Base-by-base conservation (phyloP, 2,329 filamentous ascomycete genomes). In the Colletotrichum sublineola region DNA sequence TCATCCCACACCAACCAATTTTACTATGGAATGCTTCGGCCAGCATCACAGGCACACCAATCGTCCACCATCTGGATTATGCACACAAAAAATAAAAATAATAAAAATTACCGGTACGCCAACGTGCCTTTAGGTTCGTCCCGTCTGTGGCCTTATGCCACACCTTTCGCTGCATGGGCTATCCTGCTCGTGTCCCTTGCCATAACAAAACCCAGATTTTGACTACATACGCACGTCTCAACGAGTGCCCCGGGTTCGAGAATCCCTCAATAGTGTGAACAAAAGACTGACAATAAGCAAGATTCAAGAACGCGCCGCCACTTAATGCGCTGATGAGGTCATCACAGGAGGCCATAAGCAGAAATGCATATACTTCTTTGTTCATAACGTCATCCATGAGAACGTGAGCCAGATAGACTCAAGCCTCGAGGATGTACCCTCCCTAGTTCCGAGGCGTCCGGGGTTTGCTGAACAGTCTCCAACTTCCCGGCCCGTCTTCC, bases 181-280 rank as follows among this genome's bases (percentile, higher is more conserved):
- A 64, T 58, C 58, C 60, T 31, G 46, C 48, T 40, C 50, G 18
- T 24, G 8, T 24, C 12, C 20, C 7, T 20, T 18, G 24, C 2
- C 20, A 38, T 56, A 46, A 46, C 11, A n/a, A 38, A 56, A 15
- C 29, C 31, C 57, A 48, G 46, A 18, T 61, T 8, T 20, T 36
- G 44, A 63, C 52, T 33, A 20, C 15, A 46, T 18, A 14, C 38
- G 46, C 69, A 64, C 53, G 60, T 72, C 46, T 60, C 65, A 11
- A 38, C 24, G 12, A 20, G 11, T 63, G 65, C 52, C 20, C 69
- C 53, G 38, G 36, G 58, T 65, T 68, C 7, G 18, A 5, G n/a
- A 18, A 33, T 2, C 55, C 8, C 20, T 57, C 11, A 18, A 36
- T 20, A 33, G 29, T 55, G 29, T 52, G 18, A 11, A 44, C 20